Base-by-base conservation (phyloP, 192 early-diverging fungal species). In the Coemansia umbellata region DNA sequence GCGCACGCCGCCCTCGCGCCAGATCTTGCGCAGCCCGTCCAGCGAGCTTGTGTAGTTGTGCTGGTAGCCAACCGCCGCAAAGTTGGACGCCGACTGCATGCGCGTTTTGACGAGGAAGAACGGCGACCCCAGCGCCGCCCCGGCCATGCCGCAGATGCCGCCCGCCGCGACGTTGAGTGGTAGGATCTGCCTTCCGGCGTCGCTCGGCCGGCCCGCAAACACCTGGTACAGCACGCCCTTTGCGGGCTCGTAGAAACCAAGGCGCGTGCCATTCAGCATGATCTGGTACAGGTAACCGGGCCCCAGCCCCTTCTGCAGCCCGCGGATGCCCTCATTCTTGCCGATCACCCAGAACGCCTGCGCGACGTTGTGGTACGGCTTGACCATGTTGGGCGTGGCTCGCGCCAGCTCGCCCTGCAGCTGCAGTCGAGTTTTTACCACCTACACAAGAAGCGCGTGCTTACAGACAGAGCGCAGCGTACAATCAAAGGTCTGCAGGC, bases 381-480 rank as follows among this genome's bases (percentile, higher is more conserved):
- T 78, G 30, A 57, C 41, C 51, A 75, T 80, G 30, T 50, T 53
- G 10, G 72, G 57, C 37, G 58, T 53, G 17, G 65, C 66, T 26
- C 66, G 63, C 15, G 83, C 82, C 49, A 90, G 74, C 66, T 95
- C 91, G 37, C 92, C 93, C 68, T 97, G 95, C 32, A 97, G 79
- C 68, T 97, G 95, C 41, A 97, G 78, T 27, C 95, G 84, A 11
- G 90, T 93, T 66, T 97, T 97, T 26, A 93, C 91, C 0, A 96
- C 87, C 88, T 91, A 73, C 18, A 14, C 23, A 21, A 19, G 21
- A 57, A 31, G 52, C 27, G 43, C 22, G n/a, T n/a, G n/a, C n/a
- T n/a, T n/a, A n/a, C n/a, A n/a, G n/a, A n/a, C n/a, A n/a, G n/a
- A n/a, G n/a, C n/a, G n/a, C 39, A 31, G 3, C 8, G 19, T 6